These are phyloP conservation scores for Onygenales sp. DNA, from an alignment of 2,329 filamentous ascomycete genomes.

Conservation along the genomic window DNA sequence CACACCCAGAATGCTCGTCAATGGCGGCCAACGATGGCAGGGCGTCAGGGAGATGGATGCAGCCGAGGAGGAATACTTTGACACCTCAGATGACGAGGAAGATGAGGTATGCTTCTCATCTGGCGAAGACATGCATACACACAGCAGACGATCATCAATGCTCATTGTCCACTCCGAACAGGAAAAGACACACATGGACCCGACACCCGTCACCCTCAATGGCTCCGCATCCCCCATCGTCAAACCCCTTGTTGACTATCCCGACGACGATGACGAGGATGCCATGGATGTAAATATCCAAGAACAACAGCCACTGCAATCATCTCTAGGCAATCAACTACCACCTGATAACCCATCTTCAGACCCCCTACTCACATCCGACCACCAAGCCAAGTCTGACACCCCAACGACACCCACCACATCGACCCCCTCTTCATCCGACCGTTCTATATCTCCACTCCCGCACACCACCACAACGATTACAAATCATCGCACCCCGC, in stretches of 20 bases:
- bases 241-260: constrained; percentile 81
- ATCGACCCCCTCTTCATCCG: background rate
- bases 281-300: constrained; percentile 47
- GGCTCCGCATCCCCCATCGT: constrained; percentile 50
- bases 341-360: constrained; percentile 12
- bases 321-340: background rate
- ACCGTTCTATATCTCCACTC: background rate
- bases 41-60: constrained; percentile 75
- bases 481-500: constrained; percentile 33
- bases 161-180: too few relatives aligned
- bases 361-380: background rate
- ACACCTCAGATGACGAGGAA: constrained; percentile 77
- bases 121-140: background rate
- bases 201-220: constrained; percentile 38
- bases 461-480: background rate
- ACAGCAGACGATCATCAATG: too few relatives aligned
- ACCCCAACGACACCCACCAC: background rate
- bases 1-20: constrained; percentile 41
- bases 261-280: constrained; percentile 75
- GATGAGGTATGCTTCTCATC: constrained; percentile 41
- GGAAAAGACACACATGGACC: constrained; percentile 12
- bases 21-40: constrained; percentile 50
- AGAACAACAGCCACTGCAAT: constrained; percentile 13
- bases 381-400: background rate
- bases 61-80: constrained; percentile 89